phyloP scores from a whole-genome alignment of 768 basidiomycete genomes.

The Kwoniella dendrophila region DNA sequence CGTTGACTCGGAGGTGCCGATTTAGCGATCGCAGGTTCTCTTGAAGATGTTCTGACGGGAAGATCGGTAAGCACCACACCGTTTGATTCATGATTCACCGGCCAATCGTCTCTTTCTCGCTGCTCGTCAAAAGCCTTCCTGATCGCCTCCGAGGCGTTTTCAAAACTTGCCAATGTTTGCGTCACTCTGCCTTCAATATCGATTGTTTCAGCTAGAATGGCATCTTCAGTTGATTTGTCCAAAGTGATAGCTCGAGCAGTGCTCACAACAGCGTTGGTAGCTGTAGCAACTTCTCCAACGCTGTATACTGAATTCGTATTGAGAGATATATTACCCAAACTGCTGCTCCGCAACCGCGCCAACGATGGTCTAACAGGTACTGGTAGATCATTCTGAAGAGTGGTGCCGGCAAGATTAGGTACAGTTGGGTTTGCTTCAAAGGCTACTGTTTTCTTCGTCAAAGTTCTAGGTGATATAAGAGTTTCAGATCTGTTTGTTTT shows the following conservation, averaged over 20 bases:
- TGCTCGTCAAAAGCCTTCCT: slow-evolving; percentile 7
- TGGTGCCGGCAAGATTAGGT: neutral
- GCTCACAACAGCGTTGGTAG: slow-evolving; percentile 9
- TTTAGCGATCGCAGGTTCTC: neutral
- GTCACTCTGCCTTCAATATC: neutral
- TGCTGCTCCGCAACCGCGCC: slow-evolving; percentile 18
- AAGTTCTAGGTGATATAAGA: slow-evolving; percentile 1
- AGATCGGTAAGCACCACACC: neutral
- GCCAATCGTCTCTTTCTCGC: slow-evolving; percentile 13
- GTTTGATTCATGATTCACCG: neutral
- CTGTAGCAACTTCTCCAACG: slow-evolving; percentile 25
- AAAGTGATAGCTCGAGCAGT: slow-evolving; percentile 12
- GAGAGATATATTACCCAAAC: slow-evolving; percentile 22
- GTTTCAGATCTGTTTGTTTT: neutral
- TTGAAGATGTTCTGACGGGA: neutral
- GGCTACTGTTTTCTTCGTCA: neutral
- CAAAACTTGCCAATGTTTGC: neutral
- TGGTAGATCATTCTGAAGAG: neutral
- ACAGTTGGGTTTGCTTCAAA: slow-evolving; percentile 1
- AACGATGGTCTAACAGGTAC: slow-evolving; percentile 9
- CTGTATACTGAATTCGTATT: slow-evolving; percentile 27
- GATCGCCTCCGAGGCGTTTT: slow-evolving; percentile 4
- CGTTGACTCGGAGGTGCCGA: slow-evolving; percentile 6
- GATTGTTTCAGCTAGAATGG: neutral
- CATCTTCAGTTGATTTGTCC: neutral